Conservation (phyloP, 257 asterid genomes). For the Coffea eugenioides region DNA sequence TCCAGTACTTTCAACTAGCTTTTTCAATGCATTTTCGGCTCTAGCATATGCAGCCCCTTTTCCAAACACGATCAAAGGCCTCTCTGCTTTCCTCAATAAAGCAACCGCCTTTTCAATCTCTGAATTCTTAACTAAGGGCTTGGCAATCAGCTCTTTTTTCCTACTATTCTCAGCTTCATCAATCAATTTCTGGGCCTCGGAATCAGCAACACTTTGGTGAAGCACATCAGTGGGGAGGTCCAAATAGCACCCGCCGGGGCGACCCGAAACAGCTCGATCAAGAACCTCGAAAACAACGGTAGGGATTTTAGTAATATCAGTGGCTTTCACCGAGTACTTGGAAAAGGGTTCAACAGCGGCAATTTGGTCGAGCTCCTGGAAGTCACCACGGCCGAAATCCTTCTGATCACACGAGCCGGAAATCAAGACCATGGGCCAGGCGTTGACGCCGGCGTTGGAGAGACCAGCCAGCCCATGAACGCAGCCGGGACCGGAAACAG, state of each 20-base stretch:
- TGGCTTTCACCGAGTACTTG: conserved; percentile 70
- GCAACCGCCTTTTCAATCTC: conserved; percentile 62
- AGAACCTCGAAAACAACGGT: conserved; percentile 57
- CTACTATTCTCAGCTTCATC: conserved; percentile 43
- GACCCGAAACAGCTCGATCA: conserved; percentile 56
- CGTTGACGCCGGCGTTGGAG: conserved; percentile 73
- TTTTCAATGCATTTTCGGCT: conserved; percentile 58
- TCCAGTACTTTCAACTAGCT: conserved; percentile 66
- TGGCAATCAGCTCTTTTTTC: conserved; percentile 34
- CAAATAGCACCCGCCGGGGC: conserved; percentile 84
- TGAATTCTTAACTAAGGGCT: conserved; percentile 32
- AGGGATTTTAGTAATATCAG: conserved; percentile 56
- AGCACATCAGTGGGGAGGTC: conserved; percentile 84
- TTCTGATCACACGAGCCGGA: conserved; percentile 93
- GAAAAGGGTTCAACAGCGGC: conserved; percentile 76
- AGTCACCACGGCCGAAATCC: conserved; percentile 70
- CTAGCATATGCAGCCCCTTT: conserved; percentile 81
- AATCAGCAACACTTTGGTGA: conserved; percentile 51
- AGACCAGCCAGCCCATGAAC: conserved; percentile 95
- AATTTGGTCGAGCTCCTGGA: conserved; percentile 85
- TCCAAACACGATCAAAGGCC: conserved; percentile 92
- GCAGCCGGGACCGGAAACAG: conserved; percentile 95
- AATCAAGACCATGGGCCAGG: conserved; percentile 85
- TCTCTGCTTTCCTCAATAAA: conserved; percentile 61
- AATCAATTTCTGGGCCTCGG: conserved; percentile 61